Evolutionary conservation across 2,329 filamentous ascomycete species (phyloP).

Genomic region (Colletotrichum simmondsii): DNA sequence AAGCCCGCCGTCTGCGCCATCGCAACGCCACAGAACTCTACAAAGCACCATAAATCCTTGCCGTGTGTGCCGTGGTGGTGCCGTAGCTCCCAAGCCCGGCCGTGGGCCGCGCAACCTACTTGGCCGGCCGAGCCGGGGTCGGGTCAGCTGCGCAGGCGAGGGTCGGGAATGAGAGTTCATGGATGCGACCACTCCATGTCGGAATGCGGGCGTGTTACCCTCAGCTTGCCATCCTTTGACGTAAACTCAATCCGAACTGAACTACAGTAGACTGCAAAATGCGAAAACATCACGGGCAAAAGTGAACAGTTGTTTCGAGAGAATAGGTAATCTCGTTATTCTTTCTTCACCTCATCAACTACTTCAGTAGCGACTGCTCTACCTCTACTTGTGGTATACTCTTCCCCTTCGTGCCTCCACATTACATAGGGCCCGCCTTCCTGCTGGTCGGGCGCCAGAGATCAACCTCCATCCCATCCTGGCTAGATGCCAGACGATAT

Average conservation of each 20-base stretch:
- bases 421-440: conserved; percentile 28
- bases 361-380: conserved; percentile 37
- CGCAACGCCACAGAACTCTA: background rate
- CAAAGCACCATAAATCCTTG: background rate
- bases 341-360: conserved; percentile 31
- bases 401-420: conserved; percentile 11
- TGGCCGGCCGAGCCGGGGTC: background rate
- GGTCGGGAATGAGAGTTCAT: background rate
- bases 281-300: background rate
- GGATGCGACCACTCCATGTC: background rate
- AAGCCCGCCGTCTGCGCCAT: background rate
- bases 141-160: background rate
- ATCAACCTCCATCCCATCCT: background rate
- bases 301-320: background rate
- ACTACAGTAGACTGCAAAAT: background rate
- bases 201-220: background rate
- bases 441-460: conserved; percentile 18
- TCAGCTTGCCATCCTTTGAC: background rate
- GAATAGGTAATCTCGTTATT: conserved; percentile 18
- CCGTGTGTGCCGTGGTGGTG: background rate
- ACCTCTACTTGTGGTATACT: conserved; percentile 35
- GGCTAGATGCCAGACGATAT: background rate
- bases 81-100: background rate
- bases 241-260: background rate
- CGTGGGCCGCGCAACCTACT: background rate